Evolutionary conservation across 2,329 filamentous ascomycete genomes (phyloP).

Genomic region (Aspergillus caelatus): DNA sequence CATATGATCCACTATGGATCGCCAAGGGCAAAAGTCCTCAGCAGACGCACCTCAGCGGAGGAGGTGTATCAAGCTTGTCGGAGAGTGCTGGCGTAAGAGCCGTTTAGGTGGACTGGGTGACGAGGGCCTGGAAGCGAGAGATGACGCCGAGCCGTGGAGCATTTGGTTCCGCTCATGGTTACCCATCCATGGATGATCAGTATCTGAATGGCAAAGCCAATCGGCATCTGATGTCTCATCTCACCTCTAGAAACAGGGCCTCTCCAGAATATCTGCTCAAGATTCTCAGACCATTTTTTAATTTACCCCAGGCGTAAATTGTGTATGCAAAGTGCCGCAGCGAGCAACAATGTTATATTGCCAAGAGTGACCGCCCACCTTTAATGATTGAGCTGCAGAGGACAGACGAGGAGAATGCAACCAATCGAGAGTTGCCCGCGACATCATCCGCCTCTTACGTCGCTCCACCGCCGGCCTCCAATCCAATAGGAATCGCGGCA

Average conservation of each 20-base stretch:
- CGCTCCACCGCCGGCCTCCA: background rate
- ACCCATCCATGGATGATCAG: conserved; percentile 13
- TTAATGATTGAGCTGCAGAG: background rate
- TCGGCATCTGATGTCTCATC: background rate
- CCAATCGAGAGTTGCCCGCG: conserved; percentile 13
- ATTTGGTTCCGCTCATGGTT: conserved; percentile 9
- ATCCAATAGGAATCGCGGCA: conserved; percentile 27
- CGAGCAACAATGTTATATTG: background rate
- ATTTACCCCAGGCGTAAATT: background rate
- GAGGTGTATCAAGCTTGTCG: conserved; percentile 20
- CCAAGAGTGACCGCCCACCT: background rate
- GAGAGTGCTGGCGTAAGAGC: conserved; percentile 20
- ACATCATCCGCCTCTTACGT: background rate
- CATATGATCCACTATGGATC: conserved; percentile 29
- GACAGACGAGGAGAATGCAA: background rate
- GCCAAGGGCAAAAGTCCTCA: conserved; percentile 16
- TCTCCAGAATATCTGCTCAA: background rate
- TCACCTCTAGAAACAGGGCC: background rate
- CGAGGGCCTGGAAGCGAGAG: conserved; percentile 31
- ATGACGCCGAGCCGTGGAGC: conserved; percentile 31
- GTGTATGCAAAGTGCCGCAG: too few relatives aligned
- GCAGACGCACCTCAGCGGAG: background rate
- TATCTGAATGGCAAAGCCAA: background rate
- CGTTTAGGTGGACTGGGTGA: conserved; percentile 22
- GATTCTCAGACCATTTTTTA: background rate